Evolutionary conservation across 805 yeast genomes (phyloP).

Genomic region (Jamesozyma hellenica): DNA sequence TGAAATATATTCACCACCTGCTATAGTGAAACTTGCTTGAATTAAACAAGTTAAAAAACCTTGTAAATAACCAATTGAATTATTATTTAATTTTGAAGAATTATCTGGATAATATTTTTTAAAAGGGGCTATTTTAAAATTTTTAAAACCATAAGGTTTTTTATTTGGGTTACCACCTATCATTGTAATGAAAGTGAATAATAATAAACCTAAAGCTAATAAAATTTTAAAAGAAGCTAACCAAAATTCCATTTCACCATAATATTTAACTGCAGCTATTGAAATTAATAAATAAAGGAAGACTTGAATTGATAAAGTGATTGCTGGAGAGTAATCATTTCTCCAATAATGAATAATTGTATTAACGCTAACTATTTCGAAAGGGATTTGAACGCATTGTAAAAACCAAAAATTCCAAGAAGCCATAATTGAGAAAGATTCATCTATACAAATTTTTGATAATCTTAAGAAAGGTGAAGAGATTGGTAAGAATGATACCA

Average conservation of each 20-base stretch:
- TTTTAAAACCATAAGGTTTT: conserved; percentile 51
- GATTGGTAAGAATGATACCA: conserved; percentile 67
- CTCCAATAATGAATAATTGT: conserved; percentile 76
- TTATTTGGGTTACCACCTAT: conserved; percentile 76
- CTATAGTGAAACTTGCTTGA: conserved; percentile 68
- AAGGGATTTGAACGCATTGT: conserved; percentile 70
- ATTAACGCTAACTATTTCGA: conserved; percentile 73
- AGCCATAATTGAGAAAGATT: conserved; percentile 61
- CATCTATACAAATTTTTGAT: conserved; percentile 69
- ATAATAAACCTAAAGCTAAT: conserved; percentile 62
- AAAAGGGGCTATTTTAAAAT: conserved; percentile 47
- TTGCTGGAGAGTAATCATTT: conserved; percentile 63
- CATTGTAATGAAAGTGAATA: conserved; percentile 74
- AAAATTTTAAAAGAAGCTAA: conserved; percentile 63
- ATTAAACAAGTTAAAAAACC: conserved; percentile 63
- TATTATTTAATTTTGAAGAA: conserved; percentile 8
- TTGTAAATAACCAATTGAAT: conserved; percentile 46
- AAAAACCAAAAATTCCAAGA: conserved; percentile 76
- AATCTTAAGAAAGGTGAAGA: conserved; percentile 67
- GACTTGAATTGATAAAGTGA: conserved; percentile 55
- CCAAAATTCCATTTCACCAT: conserved; percentile 81
- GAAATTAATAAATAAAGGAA: conserved; percentile 55
- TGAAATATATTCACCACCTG: conserved; percentile 79
- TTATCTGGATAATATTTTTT: conserved; percentile 48
- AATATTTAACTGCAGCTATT: conserved; percentile 59